These are phyloP conservation scores for Solanum appendiculatum DNA, from an alignment of 257 asterid species.

Conservation along the genomic window DNA sequence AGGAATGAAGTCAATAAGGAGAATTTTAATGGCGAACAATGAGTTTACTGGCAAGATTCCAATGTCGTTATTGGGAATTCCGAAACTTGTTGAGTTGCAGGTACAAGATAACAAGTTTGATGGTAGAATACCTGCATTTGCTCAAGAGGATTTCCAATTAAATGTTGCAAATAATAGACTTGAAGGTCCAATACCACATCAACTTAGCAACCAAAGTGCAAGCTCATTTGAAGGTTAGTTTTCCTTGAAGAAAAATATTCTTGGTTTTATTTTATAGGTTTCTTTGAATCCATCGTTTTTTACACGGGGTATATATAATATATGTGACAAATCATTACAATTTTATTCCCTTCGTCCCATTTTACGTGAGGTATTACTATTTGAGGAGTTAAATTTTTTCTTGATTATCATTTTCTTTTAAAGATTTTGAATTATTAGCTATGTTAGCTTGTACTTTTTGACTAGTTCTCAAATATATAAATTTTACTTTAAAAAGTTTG, in stretches of 20 bases:
- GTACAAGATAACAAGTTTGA: slow-evolving; percentile 38
- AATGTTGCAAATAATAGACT: slow-evolving; percentile 43
- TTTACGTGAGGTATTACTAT: background rate
- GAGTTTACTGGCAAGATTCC: slow-evolving; percentile 41
- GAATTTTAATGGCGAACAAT: slow-evolving; percentile 31
- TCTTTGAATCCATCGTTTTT: background rate
- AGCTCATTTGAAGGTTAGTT: slow-evolving; percentile 37
- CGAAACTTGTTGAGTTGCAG: slow-evolving; percentile 33
- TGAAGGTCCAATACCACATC: slow-evolving; percentile 32
- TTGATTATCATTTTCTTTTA: no score
- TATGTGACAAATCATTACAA: no score
- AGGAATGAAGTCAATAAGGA: slow-evolving; percentile 38
- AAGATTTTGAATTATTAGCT: background rate
- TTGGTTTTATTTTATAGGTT: background rate
- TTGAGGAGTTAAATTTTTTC: no score
- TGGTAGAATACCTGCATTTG: slow-evolving; percentile 42
- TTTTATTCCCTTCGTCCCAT: background rate
- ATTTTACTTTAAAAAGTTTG: no score
- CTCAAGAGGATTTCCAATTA: slow-evolving; percentile 28
- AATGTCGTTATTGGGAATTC: slow-evolving; percentile 31
- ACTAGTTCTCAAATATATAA: background rate
- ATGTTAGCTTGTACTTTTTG: background rate
- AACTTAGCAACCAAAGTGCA: slow-evolving; percentile 17
- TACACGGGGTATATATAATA: no score
- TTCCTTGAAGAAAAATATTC: background rate